phyloP scores from a whole-genome alignment of 2,329 filamentous ascomycete species.

The Stachybotrys echinatus region DNA sequence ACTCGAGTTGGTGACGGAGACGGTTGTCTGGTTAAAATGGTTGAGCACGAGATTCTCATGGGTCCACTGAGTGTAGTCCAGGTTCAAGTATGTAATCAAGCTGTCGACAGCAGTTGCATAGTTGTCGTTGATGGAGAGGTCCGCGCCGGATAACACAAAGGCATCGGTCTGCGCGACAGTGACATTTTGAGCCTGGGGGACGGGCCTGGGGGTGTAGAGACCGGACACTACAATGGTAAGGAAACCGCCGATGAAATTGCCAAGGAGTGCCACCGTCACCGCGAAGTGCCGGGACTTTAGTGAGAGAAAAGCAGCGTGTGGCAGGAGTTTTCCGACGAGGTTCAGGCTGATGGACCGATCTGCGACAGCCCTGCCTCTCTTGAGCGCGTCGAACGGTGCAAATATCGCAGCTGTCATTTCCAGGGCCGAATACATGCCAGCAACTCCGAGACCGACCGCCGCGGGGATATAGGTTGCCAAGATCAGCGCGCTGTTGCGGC shows the following conservation, averaged over 20 bases:
- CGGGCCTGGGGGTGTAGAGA: constrained; percentile 18
- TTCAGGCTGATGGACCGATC: constrained; percentile 11
- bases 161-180: constrained; percentile 18
- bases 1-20: constrained; percentile 4
- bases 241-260: constrained; percentile 12
- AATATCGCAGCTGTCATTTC: constrained; percentile 14
- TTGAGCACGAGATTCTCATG: constrained; percentile 21
- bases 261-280: constrained; percentile 14
- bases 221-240: constrained; percentile 15
- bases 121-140: constrained; percentile 14
- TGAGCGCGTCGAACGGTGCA: constrained; percentile 14
- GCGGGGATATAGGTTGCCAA: constrained; percentile 22
- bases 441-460: constrained; percentile 9
- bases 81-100: constrained; percentile 17
- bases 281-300: constrained; percentile 14
- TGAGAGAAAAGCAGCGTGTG: constrained; percentile 12
- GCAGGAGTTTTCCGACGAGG: constrained; percentile 13
- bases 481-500: constrained; percentile 10
- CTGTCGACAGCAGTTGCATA: constrained; percentile 17
- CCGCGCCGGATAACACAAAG: constrained; percentile 15
- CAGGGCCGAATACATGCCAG: constrained; percentile 15
- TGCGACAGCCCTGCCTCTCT: constrained; percentile 11
- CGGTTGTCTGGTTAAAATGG: constrained; percentile 7
- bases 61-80: constrained; percentile 25
- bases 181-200: constrained; percentile 12